phyloP scores from a whole-genome alignment of 2,329 filamentous ascomycete genomes.

The Penicillium occitanis region DNA sequence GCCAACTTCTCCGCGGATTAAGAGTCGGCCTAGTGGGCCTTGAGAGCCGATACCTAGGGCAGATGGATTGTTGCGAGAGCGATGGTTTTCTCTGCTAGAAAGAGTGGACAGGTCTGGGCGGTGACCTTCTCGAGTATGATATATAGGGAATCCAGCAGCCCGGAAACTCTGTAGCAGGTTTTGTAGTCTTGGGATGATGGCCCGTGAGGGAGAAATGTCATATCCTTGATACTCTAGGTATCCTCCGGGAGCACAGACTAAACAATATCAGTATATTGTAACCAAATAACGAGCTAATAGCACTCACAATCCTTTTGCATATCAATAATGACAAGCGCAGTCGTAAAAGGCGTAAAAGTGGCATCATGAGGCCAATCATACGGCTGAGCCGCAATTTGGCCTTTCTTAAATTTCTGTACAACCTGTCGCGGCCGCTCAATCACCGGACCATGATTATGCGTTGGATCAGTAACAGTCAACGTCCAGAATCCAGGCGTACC shows the following conservation, averaged over 20 bases:
- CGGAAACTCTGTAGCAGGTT: conserved; percentile 42
- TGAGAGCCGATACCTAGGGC: conserved; percentile 53
- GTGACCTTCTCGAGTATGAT: conserved; percentile 50
- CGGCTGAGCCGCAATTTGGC: conserved; percentile 41
- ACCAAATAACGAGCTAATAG: background rate
- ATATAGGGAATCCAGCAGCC: conserved; percentile 43
- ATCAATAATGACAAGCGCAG: conserved; percentile 49
- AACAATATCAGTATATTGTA: conserved; percentile 18
- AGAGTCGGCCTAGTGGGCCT: conserved; percentile 58
- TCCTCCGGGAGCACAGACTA: conserved; percentile 46
- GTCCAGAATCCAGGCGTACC: conserved; percentile 47
- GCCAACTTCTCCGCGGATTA: conserved; percentile 59
- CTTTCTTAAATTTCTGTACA: conserved; percentile 46
- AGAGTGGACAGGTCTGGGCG: conserved; percentile 58
- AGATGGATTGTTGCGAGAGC: conserved; percentile 54
- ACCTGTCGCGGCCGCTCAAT: conserved; percentile 43
- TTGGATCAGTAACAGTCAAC: conserved; percentile 43
- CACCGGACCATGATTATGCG: conserved; percentile 46
- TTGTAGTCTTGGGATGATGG: conserved; percentile 44
- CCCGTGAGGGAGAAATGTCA: conserved; percentile 41
- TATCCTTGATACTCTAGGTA: conserved; percentile 49
- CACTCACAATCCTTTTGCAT: conserved; percentile 51
- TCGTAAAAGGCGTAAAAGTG: conserved; percentile 46
- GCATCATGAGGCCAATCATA: conserved; percentile 51
- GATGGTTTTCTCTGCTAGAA: conserved; percentile 53